These are phyloP conservation scores for Cylindrotheca fusiformis DNA, from an alignment of 108 stramenopile genomes.

Conservation along the genomic window DNA sequence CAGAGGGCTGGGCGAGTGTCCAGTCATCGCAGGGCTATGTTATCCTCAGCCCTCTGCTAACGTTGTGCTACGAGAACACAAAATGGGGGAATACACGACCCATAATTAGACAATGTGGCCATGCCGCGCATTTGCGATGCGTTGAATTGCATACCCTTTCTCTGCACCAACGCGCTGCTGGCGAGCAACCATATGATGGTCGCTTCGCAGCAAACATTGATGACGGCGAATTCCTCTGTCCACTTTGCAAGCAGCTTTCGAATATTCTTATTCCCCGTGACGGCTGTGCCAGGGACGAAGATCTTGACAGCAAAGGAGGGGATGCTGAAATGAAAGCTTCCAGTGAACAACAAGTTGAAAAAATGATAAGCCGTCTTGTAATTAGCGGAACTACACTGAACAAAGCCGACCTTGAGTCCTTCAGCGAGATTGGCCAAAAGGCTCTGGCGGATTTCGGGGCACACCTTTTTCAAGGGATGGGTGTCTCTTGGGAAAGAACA, in stretches of 20 bases:
- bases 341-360: slow-evolving; percentile 2
- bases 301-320: slow-evolving; percentile 4
- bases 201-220: slow-evolving; percentile 89
- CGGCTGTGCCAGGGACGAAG: slow-evolving; percentile 23
- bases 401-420: slow-evolving; percentile 3
- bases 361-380: slow-evolving; percentile 2
- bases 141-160: slow-evolving; percentile 90
- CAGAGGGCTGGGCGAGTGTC: slow-evolving; percentile 84
- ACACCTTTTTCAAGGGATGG: slow-evolving; percentile 70
- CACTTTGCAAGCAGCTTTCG: slow-evolving; percentile 94
- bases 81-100: slow-evolving; percentile 87
- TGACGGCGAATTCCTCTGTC: slow-evolving; percentile 94
- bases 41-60: slow-evolving; percentile 76
- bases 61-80: slow-evolving; percentile 74
- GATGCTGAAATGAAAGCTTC: background rate
- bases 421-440: slow-evolving; percentile 33
- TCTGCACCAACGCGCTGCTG: slow-evolving; percentile 76
- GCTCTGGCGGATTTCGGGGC: slow-evolving; percentile 75
- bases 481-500: slow-evolving; percentile 62
- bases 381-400: slow-evolving; percentile 12
- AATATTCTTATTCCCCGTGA: slow-evolving; percentile 92
- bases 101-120: slow-evolving; percentile 88
- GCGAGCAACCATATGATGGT: slow-evolving; percentile 87
- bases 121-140: slow-evolving; percentile 94
- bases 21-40: slow-evolving; percentile 84